Base-by-base conservation (phyloP, 441 rosid species). In the Erysimum pusillum region DNA sequence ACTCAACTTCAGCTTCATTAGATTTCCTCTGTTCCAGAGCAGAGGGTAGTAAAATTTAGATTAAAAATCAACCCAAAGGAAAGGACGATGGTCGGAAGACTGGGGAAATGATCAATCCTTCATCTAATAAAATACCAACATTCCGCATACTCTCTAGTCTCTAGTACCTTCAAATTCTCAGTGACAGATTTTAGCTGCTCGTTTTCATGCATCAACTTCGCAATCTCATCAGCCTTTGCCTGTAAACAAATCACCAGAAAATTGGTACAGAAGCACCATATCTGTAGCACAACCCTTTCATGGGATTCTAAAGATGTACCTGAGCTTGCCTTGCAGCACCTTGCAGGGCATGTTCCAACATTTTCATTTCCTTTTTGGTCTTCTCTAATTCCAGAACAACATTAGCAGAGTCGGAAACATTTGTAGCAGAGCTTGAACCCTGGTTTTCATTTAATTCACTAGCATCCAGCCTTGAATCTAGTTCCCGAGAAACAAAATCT, bases 311-410 rank as follows among this genome's bases (percentile, higher is more conserved):
- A 67, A 67, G 63, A 79, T 69, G 79, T 90, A 96, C 99, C 99
- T 96, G 98, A 69, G 99, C 90, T 92, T 94, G 99, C 86, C 97
- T 94, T 70, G 98, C 98, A 85, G 99, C 99, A 84, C 98, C 97
- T 80, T 88, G 97, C 82, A 96, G 79, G 51, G 99, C 99, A 58
- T 87, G 81, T 86, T 96, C 99, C 89, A 96, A 89, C 96, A 92
- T 90, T 82, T 92, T 88, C 90, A 92, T 87, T 83, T 96, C 98
- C 82, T 67, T 85, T 83, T 86, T 96, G 71, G 91, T 76, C 81
- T 84, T 94, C 85, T 86, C 96, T 74, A 96, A 71, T 83, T 96
- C 98, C 67, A 75, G 78, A 62, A 68, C 42, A 53, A 86, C 78
- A 77, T 82, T 88, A 48, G 69, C 57, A 54, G 89, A 67, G 77